A percentile compares a stretch with the other conserved stretches of the same genome.
phyloP scores from a whole-genome alignment of 306 rosid species.

The Carpinus fangiana region DNA sequence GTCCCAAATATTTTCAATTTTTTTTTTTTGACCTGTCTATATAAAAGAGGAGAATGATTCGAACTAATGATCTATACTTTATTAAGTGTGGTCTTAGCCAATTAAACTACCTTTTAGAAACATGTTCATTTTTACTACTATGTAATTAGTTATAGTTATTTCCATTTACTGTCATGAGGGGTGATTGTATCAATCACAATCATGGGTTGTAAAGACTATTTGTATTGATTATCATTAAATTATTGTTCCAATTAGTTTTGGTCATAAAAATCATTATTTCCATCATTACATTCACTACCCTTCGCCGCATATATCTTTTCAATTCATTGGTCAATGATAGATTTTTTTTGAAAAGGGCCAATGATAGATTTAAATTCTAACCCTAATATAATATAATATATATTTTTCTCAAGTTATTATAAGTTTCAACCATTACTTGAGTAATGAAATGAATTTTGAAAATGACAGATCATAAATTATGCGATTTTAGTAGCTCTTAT shows the following conservation, averaged over 20 bases:
- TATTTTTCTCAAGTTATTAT: neutral
- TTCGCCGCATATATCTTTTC: neutral
- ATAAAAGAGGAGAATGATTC: too few relatives aligned
- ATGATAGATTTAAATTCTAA: slow-evolving; percentile 23
- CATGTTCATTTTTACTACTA: too few relatives aligned
- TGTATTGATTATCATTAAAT: neutral
- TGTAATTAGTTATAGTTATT: too few relatives aligned
- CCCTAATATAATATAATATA: neutral
- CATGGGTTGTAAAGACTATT: too few relatives aligned
- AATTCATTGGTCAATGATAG: neutral
- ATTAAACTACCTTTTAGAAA: too few relatives aligned
- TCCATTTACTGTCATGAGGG: too few relatives aligned
- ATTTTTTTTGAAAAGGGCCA: too few relatives aligned
- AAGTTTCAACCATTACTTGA: slow-evolving; percentile 27
- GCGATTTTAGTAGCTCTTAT: neutral
- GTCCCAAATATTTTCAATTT: too few relatives aligned
- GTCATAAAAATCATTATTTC: neutral
- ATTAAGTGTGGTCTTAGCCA: too few relatives aligned
- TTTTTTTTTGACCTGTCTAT: too few relatives aligned
- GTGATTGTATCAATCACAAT: too few relatives aligned
- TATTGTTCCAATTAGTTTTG: neutral
- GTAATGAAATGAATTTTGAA: slow-evolving; percentile 22
- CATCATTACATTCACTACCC: neutral
- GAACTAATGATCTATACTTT: too few relatives aligned
- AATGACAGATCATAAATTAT: neutral